A percentile compares a stretch with the other conserved stretches of the same genome.
Evolutionary conservation across 1,139 yeast species (phyloP).

Genomic region (Debaryomyces udenii): DNA sequence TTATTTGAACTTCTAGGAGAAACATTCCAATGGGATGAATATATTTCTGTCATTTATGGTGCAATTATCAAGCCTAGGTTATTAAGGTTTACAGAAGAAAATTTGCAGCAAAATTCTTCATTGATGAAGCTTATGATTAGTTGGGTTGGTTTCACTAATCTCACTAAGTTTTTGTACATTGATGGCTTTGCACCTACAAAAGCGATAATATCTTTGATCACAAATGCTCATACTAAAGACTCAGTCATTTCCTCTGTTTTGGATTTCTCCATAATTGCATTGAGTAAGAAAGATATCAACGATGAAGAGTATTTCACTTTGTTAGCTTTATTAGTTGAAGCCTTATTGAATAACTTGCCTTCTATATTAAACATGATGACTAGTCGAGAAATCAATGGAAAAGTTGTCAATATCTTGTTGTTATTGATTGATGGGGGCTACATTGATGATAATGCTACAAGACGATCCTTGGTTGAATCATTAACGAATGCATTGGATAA

Average conservation of each 20-base stretch:
- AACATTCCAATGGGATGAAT: conserved; percentile 57
- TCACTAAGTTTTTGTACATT: conserved; percentile 56
- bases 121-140: conserved; percentile 66
- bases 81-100: conserved; percentile 67
- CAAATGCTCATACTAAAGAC: conserved; percentile 64
- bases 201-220: conserved; percentile 59
- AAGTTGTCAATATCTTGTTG: conserved; percentile 56
- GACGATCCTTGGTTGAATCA: conserved; percentile 57
- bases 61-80: conserved; percentile 69
- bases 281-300: conserved; percentile 37
- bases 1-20: conserved; percentile 54
- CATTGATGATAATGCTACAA: conserved; percentile 60
- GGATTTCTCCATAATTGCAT: conserved; percentile 54
- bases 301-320: conserved; percentile 51
- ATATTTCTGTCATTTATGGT: conserved; percentile 54
- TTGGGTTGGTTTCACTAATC: conserved; percentile 57
- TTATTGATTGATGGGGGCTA: conserved; percentile 62
- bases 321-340: conserved; percentile 58
- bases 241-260: conserved; percentile 61
- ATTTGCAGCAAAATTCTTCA: conserved; percentile 82
- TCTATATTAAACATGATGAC: conserved; percentile 44
- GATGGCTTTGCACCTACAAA: conserved; percentile 58
- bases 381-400: conserved; percentile 53
- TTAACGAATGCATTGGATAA: conserved; percentile 65
- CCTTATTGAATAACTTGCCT: conserved; percentile 56